A percentile compares a stretch with the other conserved stretches of the same genome.
Evolutionary conservation across 805 yeast genomes (phyloP).

Genomic region (Yarrowia sp.): DNA sequence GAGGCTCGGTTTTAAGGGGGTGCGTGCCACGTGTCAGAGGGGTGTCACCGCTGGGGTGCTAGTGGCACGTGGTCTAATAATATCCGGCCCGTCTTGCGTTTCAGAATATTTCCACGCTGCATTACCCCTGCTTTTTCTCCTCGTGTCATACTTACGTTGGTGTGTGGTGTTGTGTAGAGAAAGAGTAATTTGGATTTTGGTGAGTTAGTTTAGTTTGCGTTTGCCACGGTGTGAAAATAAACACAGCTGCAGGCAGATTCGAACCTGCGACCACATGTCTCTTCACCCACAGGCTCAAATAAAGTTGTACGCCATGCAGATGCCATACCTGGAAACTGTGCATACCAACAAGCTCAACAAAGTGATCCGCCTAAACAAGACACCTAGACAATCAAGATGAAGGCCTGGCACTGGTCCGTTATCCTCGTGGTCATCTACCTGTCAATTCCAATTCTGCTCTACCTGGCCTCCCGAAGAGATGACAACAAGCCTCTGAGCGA

Average conservation of each 20-base stretch:
- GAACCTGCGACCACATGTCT: neutral
- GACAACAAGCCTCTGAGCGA: constrained; percentile 13
- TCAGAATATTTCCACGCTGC: constrained; percentile 1
- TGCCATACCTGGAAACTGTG: constrained; percentile 5
- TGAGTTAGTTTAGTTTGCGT: constrained; percentile 20
- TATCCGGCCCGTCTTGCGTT: neutral
- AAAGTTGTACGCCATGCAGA: neutral
- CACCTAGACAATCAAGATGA: neutral
- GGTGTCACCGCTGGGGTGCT: neutral
- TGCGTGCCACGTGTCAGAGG: constrained; percentile 23
- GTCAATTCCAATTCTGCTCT: constrained; percentile 31
- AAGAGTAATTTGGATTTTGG: constrained; percentile 19
- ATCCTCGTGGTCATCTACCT: constrained; percentile 30
- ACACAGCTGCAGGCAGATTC: neutral
- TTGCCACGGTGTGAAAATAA: constrained; percentile 7
- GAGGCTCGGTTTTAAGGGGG: neutral
- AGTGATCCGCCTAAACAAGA: neutral
- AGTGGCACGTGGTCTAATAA: neutral
- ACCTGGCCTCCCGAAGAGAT: constrained; percentile 28
- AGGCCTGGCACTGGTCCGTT: constrained; percentile 29
- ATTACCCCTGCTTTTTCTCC: constrained; percentile 13
- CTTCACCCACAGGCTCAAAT: neutral
- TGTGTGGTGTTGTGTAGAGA: constrained; percentile 24
- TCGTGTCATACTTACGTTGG: constrained; percentile 10
- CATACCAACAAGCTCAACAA: constrained; percentile 21